Evolutionary conservation across 148 eudicot species (phyloP).

Genomic region (Heliosperma pusillum): DNA sequence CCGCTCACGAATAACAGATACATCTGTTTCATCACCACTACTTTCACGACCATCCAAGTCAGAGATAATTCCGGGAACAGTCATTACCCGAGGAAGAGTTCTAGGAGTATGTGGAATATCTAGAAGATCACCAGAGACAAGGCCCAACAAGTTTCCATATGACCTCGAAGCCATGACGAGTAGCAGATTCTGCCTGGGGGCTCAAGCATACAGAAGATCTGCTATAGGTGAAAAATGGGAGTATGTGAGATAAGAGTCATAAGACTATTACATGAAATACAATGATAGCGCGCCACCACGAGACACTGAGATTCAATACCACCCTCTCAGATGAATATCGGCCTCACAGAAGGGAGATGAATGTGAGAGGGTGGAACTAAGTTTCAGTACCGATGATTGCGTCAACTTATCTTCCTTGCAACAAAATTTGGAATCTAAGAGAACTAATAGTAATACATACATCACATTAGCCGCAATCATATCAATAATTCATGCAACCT

Average conservation of each 20-base stretch:
- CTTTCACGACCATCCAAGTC: constrained; percentile 45
- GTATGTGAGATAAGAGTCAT: background rate
- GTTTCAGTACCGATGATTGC: no score
- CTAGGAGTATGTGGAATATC: constrained; percentile 51
- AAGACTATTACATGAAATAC: background rate
- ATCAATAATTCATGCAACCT: background rate
- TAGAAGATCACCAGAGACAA: constrained; percentile 48
- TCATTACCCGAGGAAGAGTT: constrained; percentile 61
- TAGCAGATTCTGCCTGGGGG: constrained; percentile 13
- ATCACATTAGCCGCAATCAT: background rate
- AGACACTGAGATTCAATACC: background rate
- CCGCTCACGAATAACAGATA: constrained; percentile 39
- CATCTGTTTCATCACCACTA: constrained; percentile 41
- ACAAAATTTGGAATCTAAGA: background rate
- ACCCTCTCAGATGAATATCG: no score
- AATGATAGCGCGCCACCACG: background rate
- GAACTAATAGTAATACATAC: background rate
- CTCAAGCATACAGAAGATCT: constrained; percentile 27
- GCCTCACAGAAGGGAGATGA: no score
- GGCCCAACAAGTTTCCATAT: constrained; percentile 46
- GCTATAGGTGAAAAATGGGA: constrained; percentile 1
- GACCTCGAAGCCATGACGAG: constrained; percentile 49
- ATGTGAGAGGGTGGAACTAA: no score
- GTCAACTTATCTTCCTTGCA: no score
- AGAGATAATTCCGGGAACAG: constrained; percentile 61